Conservation (phyloP, 2,329 filamentous ascomycete species). For the Sporothrix pseudoabietina region DNA sequence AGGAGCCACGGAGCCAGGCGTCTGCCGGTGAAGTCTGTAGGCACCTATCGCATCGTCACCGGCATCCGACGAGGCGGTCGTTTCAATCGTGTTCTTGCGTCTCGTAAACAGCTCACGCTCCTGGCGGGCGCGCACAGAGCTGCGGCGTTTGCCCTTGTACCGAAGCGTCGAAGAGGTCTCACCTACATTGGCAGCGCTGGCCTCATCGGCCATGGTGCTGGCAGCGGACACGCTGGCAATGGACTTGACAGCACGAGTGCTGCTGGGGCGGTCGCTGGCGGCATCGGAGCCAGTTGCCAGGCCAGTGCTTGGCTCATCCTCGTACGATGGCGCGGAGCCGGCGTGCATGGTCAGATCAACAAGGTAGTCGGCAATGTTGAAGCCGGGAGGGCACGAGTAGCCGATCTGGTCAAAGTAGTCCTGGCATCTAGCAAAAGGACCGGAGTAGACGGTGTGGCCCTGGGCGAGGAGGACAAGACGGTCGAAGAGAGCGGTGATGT, state of each 20-base stretch:
- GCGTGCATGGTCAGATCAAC: slow-evolving; percentile 98
- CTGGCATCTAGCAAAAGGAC: slow-evolving; percentile 85
- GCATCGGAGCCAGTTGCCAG: slow-evolving; percentile 55
- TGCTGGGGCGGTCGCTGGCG: slow-evolving; percentile 76
- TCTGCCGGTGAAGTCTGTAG: slow-evolving; percentile 55
- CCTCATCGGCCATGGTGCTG: slow-evolving; percentile 68
- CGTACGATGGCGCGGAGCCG: slow-evolving; percentile 61
- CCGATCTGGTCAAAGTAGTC: slow-evolving; percentile 89
- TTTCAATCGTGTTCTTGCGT: slow-evolving; percentile 66
- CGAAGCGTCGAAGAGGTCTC: slow-evolving; percentile 59
- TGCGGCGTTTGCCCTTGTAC: slow-evolving; percentile 69
- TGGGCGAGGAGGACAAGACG: slow-evolving; percentile 87
- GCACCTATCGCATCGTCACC: slow-evolving; percentile 56
- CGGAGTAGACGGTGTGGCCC: slow-evolving; percentile 89
- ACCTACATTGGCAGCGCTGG: slow-evolving; percentile 41
- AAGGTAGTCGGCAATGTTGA: slow-evolving; percentile 98
- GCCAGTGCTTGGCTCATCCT: slow-evolving; percentile 46
- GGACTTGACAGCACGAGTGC: slow-evolving; percentile 85
- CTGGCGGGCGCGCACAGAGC: slow-evolving; percentile 83
- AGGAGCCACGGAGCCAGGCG: slow-evolving; percentile 50
- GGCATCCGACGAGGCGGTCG: slow-evolving; percentile 62
- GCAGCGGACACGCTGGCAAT: slow-evolving; percentile 79
- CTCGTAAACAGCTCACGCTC: slow-evolving; percentile 89
- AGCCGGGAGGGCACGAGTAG: slow-evolving; percentile 90
- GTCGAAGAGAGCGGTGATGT: slow-evolving; percentile 97